Base-by-base conservation (phyloP, 2,329 filamentous ascomycete species). In the Aaosphaeria pasadenensis region DNA sequence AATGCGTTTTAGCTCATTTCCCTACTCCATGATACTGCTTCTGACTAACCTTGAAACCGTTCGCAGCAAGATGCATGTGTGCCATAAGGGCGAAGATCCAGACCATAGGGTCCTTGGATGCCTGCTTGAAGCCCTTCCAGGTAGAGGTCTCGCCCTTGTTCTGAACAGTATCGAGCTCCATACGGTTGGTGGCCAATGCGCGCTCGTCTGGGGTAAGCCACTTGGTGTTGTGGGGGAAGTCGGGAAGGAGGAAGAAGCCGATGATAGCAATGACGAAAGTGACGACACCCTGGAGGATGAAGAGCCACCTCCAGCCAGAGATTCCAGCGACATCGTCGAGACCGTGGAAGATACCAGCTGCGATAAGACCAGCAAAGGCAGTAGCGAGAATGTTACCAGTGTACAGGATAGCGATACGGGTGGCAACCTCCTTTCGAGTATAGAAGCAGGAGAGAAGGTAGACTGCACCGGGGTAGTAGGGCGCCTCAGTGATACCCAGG, bases 381-480 rank as follows among this genome's bases (percentile, higher is more conserved):
- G 65, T 71, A 2, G 71, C 70, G 11, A 73, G 58, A 56, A 72
- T 55, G 58, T 62, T 60, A 17, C 77, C 73, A 11, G 74, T 74
- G 64, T 65, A 64, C 7, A 65, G 53, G 31, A 65, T 60, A 11
- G 60, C 85, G 82, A 51, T 86, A 65, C 55, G 86, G 80, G 57
- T 63, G 1, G 67, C 66, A 38, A 71, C 55, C 46, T 72, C 70
- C 42, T 66, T 67, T 7, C 62, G 60, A 1, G 66, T 72, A 52
- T 72, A 72, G 52, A 66, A 72, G 33, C 55, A 57, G 11, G 64
- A 67, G 2, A 72, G 59, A 4, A 71, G 50, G 42, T 68, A 70
- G 17, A 71, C 56, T 0, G 66, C 67, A 5, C 71, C 70, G 2
- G 66, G 63, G 43, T 64, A 68, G 48, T 62, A 60, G 0, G 72